Evolutionary conservation across 75 land plant genomes (phyloP).

Genomic region (Ceratopteris richardii): DNA sequence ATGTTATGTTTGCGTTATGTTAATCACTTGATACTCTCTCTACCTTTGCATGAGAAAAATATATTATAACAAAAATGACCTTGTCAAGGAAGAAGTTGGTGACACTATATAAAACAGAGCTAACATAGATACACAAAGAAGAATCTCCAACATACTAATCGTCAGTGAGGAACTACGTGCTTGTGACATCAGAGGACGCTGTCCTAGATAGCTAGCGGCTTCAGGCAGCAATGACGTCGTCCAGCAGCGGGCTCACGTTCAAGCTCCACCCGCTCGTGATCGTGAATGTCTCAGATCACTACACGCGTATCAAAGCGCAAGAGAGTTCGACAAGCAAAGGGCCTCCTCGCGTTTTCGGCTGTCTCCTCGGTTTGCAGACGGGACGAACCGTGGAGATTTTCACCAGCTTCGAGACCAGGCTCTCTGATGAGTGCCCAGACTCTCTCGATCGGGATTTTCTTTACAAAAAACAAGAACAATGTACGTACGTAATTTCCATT

Average conservation of each 20-base stretch:
- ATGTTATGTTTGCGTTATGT: too few relatives aligned
- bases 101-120: too few relatives aligned
- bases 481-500: constrained; percentile 22
- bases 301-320: constrained; percentile 89
- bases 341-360: constrained; percentile 75
- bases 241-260: constrained; percentile 90
- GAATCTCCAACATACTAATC: too few relatives aligned
- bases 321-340: too few relatives aligned
- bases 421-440: constrained; percentile 41
- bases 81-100: too few relatives aligned
- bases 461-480: constrained; percentile 83
- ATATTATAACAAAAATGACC: too few relatives aligned
- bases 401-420: constrained; percentile 91
- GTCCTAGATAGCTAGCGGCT: too few relatives aligned
- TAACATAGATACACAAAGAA: too few relatives aligned
- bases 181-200: too few relatives aligned
- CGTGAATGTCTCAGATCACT: constrained; percentile 95
- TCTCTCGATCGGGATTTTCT: constrained; percentile 78
- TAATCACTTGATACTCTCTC: too few relatives aligned
- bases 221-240: constrained; percentile 21
- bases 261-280: constrained; percentile 98
- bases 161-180: too few relatives aligned
- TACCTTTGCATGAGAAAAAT: too few relatives aligned
- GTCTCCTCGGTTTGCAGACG: constrained; percentile 85
- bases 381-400: constrained; percentile 96